Percentiles rank a stretch among this genome's conserved stretches.
phyloP scores from a whole-genome alignment of 371 early-diverging fungal genomes.

The Syncephalastrum racemosum region DNA sequence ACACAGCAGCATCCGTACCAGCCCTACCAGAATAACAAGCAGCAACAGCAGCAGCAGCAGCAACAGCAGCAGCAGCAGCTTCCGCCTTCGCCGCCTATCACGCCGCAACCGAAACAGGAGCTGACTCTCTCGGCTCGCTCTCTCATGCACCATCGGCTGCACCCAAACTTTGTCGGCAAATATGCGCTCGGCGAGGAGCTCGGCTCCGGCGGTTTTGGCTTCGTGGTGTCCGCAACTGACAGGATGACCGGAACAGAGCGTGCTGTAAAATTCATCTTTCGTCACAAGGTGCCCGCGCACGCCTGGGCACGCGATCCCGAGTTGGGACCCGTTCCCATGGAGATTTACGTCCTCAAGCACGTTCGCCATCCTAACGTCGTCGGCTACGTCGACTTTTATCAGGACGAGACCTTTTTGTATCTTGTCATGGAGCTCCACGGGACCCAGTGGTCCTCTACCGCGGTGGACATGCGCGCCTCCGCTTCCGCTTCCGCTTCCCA shows the following conservation, averaged over 20 bases:
- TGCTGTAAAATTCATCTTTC: constrained; percentile 81
- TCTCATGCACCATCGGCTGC: constrained; percentile 47
- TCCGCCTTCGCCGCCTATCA: constrained; percentile 28
- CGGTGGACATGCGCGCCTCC: constrained; percentile 8
- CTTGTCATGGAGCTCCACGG: constrained; percentile 84
- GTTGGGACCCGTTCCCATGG: constrained; percentile 71
- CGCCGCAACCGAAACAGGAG: constrained; percentile 28
- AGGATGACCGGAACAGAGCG: constrained; percentile 53
- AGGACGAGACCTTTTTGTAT: constrained; percentile 68
- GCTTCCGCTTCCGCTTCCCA: constrained; percentile 14
- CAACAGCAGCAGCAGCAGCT: not conserved
- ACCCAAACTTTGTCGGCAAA: constrained; percentile 46
- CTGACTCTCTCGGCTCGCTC: constrained; percentile 43
- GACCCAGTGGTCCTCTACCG: constrained; percentile 54
- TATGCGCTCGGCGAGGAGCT: constrained; percentile 68
- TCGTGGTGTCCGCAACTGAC: constrained; percentile 65
- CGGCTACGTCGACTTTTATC: constrained; percentile 63
- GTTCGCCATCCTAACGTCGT: constrained; percentile 71
- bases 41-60: constrained; percentile 3
- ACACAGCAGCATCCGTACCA: constrained; percentile 7
- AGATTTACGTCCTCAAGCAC: constrained; percentile 70
- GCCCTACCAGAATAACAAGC: not conserved
- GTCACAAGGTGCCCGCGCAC: constrained; percentile 58
- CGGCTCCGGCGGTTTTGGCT: constrained; percentile 81
- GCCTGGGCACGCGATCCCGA: constrained; percentile 62